Percentiles rank a stretch among this genome's conserved stretches.
These are phyloP conservation scores for Vaccinium myrtillus DNA, from an alignment of 148 eudicot species.

Conservation along the genomic window DNA sequence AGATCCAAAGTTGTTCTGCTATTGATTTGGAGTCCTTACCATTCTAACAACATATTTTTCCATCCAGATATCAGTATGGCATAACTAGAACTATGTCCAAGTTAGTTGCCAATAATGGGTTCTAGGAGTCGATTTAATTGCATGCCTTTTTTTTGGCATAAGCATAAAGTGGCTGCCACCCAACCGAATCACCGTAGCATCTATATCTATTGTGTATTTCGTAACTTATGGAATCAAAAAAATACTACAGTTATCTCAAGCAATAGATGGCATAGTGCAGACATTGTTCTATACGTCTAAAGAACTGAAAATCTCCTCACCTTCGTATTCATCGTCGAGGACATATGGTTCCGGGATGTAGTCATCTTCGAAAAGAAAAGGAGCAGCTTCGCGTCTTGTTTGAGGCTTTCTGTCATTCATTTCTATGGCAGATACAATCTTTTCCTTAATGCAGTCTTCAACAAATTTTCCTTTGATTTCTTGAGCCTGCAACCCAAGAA, in stretches of 20 bases:
- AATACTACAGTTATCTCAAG: neutral
- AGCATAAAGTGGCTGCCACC: neutral
- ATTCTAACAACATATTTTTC: neutral
- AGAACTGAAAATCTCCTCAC: slow-evolving; percentile 41
- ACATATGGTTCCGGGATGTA: slow-evolving; percentile 34
- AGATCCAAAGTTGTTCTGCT: neutral
- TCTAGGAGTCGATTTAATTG: neutral
- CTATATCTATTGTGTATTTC: neutral
- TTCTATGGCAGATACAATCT: slow-evolving; percentile 57
- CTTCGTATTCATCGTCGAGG: slow-evolving; percentile 45
- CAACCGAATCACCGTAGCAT: neutral
- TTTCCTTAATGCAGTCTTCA: slow-evolving; percentile 62
- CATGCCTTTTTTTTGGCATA: neutral
- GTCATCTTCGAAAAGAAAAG: slow-evolving; percentile 55
- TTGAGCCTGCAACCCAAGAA: slow-evolving; percentile 59
- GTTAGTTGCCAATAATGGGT: neutral
- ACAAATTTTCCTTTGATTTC: slow-evolving; percentile 31
- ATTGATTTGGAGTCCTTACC: neutral
- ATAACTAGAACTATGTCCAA: neutral
- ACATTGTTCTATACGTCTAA: slow-evolving; percentile 33
- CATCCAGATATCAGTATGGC: neutral
- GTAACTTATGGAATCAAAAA: neutral
- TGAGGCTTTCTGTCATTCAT: slow-evolving; percentile 52
- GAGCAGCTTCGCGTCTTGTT: slow-evolving; percentile 42
- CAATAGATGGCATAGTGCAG: neutral